Base-by-base conservation (phyloP, 2,329 filamentous ascomycete genomes). In the Fusarium marasasianum region DNA sequence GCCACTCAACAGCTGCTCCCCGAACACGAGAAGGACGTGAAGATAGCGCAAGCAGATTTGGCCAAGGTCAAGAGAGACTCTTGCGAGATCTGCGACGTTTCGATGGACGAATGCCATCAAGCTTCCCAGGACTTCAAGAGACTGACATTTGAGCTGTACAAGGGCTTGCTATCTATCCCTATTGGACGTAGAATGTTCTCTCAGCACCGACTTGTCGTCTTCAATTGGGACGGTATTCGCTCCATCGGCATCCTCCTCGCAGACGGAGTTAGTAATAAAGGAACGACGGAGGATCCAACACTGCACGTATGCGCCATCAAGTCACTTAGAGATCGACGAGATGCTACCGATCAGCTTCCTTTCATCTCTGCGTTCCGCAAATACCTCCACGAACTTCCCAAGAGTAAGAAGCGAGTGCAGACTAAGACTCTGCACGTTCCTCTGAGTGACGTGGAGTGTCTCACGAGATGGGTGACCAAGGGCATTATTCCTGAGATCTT, bases 1-100 rank as follows among this genome's bases (percentile, higher is more conserved):
- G 96, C 96, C 31, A 98, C 96, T 0, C 96, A 99, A 80, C 95
- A 97, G 71, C 84, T 98, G 18, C 86, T 98, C 3, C 96, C 96
- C 0, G 95, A 98, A 82, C 96, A 98, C 78, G 95, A 99, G 83
- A 97, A 97, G 82, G 93, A 95, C 66, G 94, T 99, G 70, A 95
- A 96, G 81, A 77, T 98, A 6, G 97, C 95, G 1, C 95, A 99
- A 81, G 95, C 94, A 8, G 96, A 97, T 83, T 84, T 99, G 63
- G 94, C 91, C 61, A 97, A 96, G 83, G 90, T 98, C 79, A 97
- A 96, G 82, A 89, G 96, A 18, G 94, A 98, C 78, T 82, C 92
- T 26, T 99, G 96, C 81, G 85, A 90, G 31, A 91, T 93, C 35
- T 99, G 96, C 80, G 94, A 98, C 80, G 84, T 88, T 45, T 91